Evolutionary conservation across 2,329 filamentous ascomycete species (phyloP).

Genomic region (Coniochaeta prunicola): DNA sequence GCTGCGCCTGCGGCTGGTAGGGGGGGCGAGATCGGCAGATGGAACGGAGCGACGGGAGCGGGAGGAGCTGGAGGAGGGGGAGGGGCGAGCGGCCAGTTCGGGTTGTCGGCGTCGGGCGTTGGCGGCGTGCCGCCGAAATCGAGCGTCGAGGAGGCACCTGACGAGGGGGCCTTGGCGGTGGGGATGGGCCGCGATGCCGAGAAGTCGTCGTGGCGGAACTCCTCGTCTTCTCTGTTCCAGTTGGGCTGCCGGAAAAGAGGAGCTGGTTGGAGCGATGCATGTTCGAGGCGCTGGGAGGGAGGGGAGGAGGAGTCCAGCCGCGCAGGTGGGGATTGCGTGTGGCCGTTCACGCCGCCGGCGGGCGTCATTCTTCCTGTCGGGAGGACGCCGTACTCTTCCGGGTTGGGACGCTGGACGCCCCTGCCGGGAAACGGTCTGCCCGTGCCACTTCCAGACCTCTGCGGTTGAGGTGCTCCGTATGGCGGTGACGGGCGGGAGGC

Average conservation of each 20-base stretch:
- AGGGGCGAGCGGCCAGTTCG: constrained; percentile 1
- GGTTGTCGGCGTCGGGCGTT: not conserved
- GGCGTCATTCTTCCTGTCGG: not conserved
- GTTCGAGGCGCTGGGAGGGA: not conserved
- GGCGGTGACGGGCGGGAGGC: constrained; percentile 6
- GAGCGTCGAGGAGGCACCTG: not conserved
- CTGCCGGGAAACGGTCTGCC: not conserved
- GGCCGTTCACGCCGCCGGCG: not conserved
- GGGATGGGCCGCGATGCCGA: not conserved
- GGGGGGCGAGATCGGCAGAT: constrained; percentile 3
- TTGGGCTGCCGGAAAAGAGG: not conserved
- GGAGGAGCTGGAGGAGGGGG: not conserved
- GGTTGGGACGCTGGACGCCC: not conserved
- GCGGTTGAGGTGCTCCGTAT: not conserved
- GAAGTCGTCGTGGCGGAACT: not conserved
- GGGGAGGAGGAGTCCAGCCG: not conserved
- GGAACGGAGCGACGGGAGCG: not conserved
- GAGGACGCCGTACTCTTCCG: constrained; percentile 1
- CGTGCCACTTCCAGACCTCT: not conserved
- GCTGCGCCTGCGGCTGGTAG: constrained; percentile 1
- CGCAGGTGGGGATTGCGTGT: not conserved
- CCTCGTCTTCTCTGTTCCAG: not conserved
- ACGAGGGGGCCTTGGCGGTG: too few species aligned
- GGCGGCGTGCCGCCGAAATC: not conserved
- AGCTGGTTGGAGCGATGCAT: not conserved